Conservation (phyloP, 495 filamentous ascomycete genomes). For the Penicillium daleae region DNA sequence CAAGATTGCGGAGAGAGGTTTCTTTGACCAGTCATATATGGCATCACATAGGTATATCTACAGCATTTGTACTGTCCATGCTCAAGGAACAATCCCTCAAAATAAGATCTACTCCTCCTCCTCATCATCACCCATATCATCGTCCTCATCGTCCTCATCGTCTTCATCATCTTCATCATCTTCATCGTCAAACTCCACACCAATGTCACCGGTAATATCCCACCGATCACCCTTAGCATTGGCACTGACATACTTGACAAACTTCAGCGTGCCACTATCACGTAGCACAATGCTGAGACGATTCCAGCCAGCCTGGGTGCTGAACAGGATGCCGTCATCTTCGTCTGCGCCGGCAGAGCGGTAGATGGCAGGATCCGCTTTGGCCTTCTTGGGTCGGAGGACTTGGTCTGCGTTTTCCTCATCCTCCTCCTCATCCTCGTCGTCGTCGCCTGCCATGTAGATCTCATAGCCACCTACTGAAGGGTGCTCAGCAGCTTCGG, state of each 20-base stretch:
- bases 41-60: constrained; percentile 17
- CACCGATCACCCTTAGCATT: constrained; percentile 86
- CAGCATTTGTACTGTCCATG: constrained; percentile 8
- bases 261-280: constrained; percentile 82
- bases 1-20: neutral
- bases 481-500: constrained; percentile 51
- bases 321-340: constrained; percentile 91
- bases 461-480: constrained; percentile 83
- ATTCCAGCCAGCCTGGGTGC: constrained; percentile 87
- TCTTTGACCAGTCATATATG: neutral
- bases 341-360: constrained; percentile 70
- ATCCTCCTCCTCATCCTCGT: constrained; percentile 52
- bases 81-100: neutral
- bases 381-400: constrained; percentile 35
- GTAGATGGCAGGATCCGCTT: constrained; percentile 82
- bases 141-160: constrained; percentile 46
- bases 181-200: constrained; percentile 48
- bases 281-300: constrained; percentile 84
- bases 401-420: constrained; percentile 36
- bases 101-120: constrained; percentile 15
- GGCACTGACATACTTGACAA: constrained; percentile 93
- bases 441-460: constrained; percentile 89
- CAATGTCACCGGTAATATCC: constrained; percentile 76
- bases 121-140: constrained; percentile 36
- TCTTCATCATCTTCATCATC: constrained; percentile 49